phyloP scores from a whole-genome alignment of 805 yeast genomes.

The Candida gorgasii region DNA sequence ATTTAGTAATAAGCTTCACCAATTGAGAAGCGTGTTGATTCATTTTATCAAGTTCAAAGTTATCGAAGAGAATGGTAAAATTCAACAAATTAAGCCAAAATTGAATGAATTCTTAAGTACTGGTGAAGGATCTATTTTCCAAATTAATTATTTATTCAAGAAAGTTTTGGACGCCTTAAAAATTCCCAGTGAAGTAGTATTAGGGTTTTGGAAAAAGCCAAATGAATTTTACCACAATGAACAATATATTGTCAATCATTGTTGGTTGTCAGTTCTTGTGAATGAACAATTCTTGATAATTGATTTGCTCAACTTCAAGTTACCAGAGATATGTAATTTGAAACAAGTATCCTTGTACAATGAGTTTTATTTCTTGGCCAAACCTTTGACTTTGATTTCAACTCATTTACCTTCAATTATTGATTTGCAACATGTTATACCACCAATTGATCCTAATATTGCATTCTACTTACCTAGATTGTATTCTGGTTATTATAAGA shows the following conservation, averaged over 20 bases:
- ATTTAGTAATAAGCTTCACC: conserved; percentile 46
- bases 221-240: conserved; percentile 54
- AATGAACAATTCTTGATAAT: conserved; percentile 79
- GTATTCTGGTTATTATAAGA: conserved; percentile 75
- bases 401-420: conserved; percentile 84
- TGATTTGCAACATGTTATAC: conserved; percentile 82
- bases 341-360: conserved; percentile 29
- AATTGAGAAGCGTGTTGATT: conserved; percentile 59
- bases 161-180: conserved; percentile 69
- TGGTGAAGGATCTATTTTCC: conserved; percentile 64
- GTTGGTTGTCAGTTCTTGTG: conserved; percentile 81
- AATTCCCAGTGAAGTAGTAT: conserved; percentile 71
- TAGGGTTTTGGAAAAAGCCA: conserved; percentile 84
- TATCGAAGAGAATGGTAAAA: conserved; percentile 37
- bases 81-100: conserved; percentile 41
- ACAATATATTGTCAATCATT: conserved; percentile 68
- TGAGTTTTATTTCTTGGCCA: conserved; percentile 72
- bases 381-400: conserved; percentile 73
- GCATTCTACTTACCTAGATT: conserved; percentile 82
- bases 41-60: conserved; percentile 68
- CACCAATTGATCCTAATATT: conserved; percentile 75
- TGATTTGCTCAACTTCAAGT: conserved; percentile 53
- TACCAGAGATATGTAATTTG: conserved; percentile 33
- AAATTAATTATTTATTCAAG: conserved; percentile 74
- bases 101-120: conserved; percentile 43